Evolutionary conservation across 2,329 filamentous ascomycete species (phyloP).

Genomic region (Diaporthe sp.): DNA sequence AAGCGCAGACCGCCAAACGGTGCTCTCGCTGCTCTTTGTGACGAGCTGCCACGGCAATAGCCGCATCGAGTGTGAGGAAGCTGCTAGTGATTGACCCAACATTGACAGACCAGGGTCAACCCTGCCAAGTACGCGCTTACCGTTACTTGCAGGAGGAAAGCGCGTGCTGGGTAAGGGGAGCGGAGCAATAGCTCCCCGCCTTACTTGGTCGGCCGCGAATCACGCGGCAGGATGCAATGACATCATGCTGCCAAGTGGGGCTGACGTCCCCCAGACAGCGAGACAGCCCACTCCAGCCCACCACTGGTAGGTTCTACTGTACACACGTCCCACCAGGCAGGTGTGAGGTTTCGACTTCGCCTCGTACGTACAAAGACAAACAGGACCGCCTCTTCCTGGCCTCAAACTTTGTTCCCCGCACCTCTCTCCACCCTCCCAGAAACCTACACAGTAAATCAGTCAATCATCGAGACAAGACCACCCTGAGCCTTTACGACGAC

Average conservation of each 20-base stretch:
- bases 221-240: constrained; percentile 33
- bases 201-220: neutral
- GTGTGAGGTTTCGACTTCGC: too few species aligned
- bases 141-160: neutral
- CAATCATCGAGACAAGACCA: neutral
- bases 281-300: neutral
- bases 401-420: constrained; percentile 10
- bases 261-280: constrained; percentile 10
- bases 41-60: too few species aligned
- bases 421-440: neutral
- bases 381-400: constrained; percentile 1
- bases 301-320: too few species aligned
- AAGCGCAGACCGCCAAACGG: too few species aligned
- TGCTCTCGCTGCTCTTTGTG: too few species aligned
- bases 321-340: too few species aligned
- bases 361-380: neutral
- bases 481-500: neutral
- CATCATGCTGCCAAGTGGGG: constrained; percentile 26
- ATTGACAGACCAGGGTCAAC: too few species aligned
- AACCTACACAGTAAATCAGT: neutral
- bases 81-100: too few species aligned
- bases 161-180: neutral
- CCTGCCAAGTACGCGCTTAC: neutral
- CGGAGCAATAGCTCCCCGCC: constrained; percentile 36
- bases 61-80: too few species aligned